Percentiles rank a stretch among this genome's conserved stretches.
Evolutionary conservation across 2,329 filamentous ascomycete genomes (phyloP).

Genomic region (Emergomyces africanus): DNA sequence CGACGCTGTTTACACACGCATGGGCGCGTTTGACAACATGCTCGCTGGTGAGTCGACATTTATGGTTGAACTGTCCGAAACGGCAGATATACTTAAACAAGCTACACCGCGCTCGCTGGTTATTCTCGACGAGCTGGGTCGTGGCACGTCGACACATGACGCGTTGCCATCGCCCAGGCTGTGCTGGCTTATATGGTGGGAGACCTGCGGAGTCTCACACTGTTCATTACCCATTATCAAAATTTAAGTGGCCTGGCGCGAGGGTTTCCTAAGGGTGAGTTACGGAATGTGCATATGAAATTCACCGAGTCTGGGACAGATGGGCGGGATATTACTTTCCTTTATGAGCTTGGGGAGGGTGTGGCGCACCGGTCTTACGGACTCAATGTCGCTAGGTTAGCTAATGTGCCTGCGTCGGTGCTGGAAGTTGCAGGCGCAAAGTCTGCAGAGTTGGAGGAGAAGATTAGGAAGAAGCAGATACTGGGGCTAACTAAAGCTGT

Average conservation of each 20-base stretch:
- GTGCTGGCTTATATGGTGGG: conserved; percentile 76
- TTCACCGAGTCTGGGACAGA: conserved; percentile 55
- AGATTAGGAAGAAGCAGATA: conserved; percentile 52
- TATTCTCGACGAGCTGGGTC: conserved; percentile 86
- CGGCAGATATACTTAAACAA: conserved; percentile 76
- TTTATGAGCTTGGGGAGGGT: conserved; percentile 85
- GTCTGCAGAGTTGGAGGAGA: conserved; percentile 66
- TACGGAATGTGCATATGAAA: conserved; percentile 89
- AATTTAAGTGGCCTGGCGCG: conserved; percentile 61
- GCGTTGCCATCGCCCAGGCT: conserved; percentile 86
- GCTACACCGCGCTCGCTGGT: conserved; percentile 76
- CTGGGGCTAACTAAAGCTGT: conserved; percentile 22
- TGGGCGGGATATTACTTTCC: conserved; percentile 66
- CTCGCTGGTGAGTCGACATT: conserved; percentile 91
- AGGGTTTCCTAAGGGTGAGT: conserved; percentile 49
- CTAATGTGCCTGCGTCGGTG: conserved; percentile 63
- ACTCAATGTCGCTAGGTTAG: conserved; percentile 79
- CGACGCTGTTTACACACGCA: conserved; percentile 88
- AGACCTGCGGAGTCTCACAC: conserved; percentile 60
- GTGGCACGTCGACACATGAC: conserved; percentile 90
- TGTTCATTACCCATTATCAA: conserved; percentile 99
- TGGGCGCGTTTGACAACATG: conserved; percentile 94
- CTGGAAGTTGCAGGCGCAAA: conserved; percentile 69
- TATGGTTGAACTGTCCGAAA: conserved; percentile 95
- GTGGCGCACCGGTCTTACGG: conserved; percentile 92